Evolutionary conservation across 1,284 basidiomycete species (phyloP), one percentile per base, ranked within the genome.

Genomic region (Microbotryomycetes sp.): DNA sequence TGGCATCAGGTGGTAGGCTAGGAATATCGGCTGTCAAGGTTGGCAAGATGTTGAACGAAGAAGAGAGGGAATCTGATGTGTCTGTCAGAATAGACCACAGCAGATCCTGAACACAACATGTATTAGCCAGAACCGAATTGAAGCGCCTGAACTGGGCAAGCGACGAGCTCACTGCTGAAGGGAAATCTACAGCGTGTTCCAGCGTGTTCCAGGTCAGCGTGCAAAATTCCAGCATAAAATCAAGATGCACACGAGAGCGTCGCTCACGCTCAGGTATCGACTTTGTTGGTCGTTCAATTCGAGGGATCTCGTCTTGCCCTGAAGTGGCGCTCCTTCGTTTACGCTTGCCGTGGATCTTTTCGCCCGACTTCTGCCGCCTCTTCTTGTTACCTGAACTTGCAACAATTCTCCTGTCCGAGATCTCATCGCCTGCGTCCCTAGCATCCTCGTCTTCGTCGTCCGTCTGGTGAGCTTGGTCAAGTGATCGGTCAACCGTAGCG

Each of bases 81-180:
- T 61, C 58, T 0, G 50, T 12, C 32, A 64, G 60, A 25, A 66
- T 12, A 3, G 64, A 56, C 15, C 47, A n/a, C 19, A 68, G 49
- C n/a, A 68, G 51, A 12, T 59, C 52, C 66, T 68, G 58, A n/a
- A 16, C 2, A 1, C 36, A 12, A 25, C 2, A 29, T 0, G 48
- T n/a, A 2, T 23, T 14, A 14, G n/a, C 22, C 3, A n/a, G 15
- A 19, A 26, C 30, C 54, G 23, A 28, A 22, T 1, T 6, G 1
- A 3, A 22, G 29, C 0, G 30, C 6, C 19, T 4, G 15, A 52
- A 46, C n/a, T 48, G 23, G 29, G 36, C 36, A 42, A 32, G 26
- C 7, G n/a, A 16, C 25, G 14, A 9, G 19, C 59, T 30, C 23
- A 56, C 63, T 23, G 23, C 22, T 1, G 63, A 49, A n/a, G 63